Base-by-base conservation (phyloP, 176 grass and related monocot genomes). In the Paspalum notatum region DNA sequence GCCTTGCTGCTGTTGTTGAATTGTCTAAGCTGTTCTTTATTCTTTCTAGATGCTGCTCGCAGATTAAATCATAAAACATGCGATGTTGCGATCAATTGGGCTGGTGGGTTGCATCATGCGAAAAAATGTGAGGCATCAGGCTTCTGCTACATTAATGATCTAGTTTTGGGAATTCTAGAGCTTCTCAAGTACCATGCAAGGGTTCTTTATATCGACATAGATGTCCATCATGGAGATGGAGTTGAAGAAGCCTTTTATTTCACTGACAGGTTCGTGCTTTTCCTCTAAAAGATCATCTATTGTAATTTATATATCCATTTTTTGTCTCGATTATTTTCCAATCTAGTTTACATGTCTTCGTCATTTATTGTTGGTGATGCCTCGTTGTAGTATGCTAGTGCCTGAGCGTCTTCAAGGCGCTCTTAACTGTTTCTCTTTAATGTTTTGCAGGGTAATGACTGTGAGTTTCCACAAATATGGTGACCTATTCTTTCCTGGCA, bases 161-260 rank as follows among this genome's bases (percentile, higher is more conserved):
- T 98, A 57, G 95, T 98, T 62, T 88, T 98, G 78, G 95, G 95
- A 54, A 98, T 98, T 77, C 75, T 98, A 51, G 95, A 98, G 78
- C 95, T 98, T 90, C 92, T 98, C 45, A 98, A 94, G 49, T 89
- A 92, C 68, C 90, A 98, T 93, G 95, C 95, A 25, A 94, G 95
- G 58, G 90, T 98, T 80, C 90, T 98, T 12, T 98, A 98, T 87
- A 93, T 98, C 68, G 95, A 98, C 76, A 98, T 98, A 78, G 95
- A 98, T 93, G 92, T 98, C 58, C 95, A 98, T 89, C 95, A 98
- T 87, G 95, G 95, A 55, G 92, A 98, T 91, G 95, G 95, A 60
- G 95, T 98, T 47, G 92, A 98, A 89, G 95, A 98, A 85, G 92
- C 95, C 37, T 98, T 98, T 87, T 98, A 94, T 92, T 98, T 94